Base-by-base conservation (phyloP, 108 stramenopile genomes). In the Parmales sp. region DNA sequence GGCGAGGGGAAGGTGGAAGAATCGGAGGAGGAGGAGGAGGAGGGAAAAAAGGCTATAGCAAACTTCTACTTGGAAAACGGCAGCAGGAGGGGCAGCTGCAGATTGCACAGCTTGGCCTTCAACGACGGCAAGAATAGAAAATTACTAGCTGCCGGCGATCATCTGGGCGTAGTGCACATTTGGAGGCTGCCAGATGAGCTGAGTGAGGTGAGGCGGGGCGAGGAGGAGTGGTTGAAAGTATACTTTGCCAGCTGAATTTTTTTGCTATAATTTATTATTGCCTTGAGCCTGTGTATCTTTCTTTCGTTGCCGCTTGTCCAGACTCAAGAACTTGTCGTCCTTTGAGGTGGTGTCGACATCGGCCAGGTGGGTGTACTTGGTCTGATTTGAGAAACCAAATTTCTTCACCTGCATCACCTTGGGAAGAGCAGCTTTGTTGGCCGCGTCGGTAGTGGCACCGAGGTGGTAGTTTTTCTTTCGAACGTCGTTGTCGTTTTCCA, bases 321-420 rank as follows among this genome's bases (percentile, higher is more conserved):
- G n/a, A n/a, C n/a, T 50, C 51, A 78, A 49, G 68, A 75, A 80
- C 19, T 78, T 72, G 44, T 75, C 22, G 23, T 22, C 38, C 36
- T 78, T 80, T 39, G 84, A 83, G 0, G 91, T 93, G 1, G 97
- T 98, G 76, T 98, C 97, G 70, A 96, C 92, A 25, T 85, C 88
- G 4, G 85, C 72, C 51, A 98, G 75, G 31, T 95, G 95, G 38
- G 95, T 89, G 73, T 94, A 98, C 70, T 91, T 90, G 1, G 88
- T 90, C 1, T 92, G 89, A 31, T 92, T 85, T 0, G 87, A 80
- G 63, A 84, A 77, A 0, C 97, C 97, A 81, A 98, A 98, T 29
- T 95, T 92, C 65, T 91, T 90, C 22, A 91, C 92, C 68, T 91
- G 87, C 90, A 98, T 90, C 23, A 95, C 87, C 65, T 86, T 67